Percentiles rank a stretch among this genome's conserved stretches.
Evolutionary conservation across 148 eudicot genomes (phyloP).

Genomic region (Amaranthus palmeri): DNA sequence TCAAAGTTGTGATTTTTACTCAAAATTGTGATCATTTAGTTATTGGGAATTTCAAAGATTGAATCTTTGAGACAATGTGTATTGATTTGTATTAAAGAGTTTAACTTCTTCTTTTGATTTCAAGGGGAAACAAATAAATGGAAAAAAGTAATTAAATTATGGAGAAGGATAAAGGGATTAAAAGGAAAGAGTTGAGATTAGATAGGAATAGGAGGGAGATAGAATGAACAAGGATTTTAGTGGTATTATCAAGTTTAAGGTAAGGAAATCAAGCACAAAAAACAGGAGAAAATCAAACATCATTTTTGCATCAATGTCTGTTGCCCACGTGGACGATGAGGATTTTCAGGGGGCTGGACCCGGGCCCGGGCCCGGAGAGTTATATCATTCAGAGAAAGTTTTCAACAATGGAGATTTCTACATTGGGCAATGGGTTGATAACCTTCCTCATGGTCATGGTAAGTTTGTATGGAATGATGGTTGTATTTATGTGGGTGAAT

Average conservation of each 20-base stretch:
- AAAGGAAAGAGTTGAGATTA: conserved; percentile 11
- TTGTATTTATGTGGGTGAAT: conserved; percentile 82
- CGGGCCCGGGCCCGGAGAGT: conserved; percentile 23
- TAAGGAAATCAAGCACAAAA: conserved; percentile 40
- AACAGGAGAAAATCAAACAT: conserved; percentile 45
- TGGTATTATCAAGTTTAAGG: conserved; percentile 36
- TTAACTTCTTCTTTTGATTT: background rate
- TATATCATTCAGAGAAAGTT: conserved; percentile 37
- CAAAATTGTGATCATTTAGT: conserved; percentile 11
- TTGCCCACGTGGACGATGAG: conserved; percentile 74
- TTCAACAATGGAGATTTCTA: conserved; percentile 63
- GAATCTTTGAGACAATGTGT: conserved; percentile 5
- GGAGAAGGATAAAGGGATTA: conserved; percentile 11
- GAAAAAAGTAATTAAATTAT: conserved; percentile 26
- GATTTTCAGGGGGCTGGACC: conserved; percentile 10
- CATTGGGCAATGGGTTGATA: conserved; percentile 56
- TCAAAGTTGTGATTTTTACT: conserved; percentile 7
- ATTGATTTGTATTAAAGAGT: background rate
- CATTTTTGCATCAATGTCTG: conserved; percentile 73
- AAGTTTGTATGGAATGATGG: conserved; percentile 82
- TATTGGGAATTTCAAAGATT: conserved; percentile 12
- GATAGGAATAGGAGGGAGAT: conserved; percentile 3
- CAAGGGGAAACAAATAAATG: conserved; percentile 1
- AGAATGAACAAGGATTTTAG: conserved; percentile 34
- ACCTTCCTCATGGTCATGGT: conserved; percentile 66